A percentile compares a stretch with the other conserved stretches of the same genome.
phyloP scores from a whole-genome alignment of 768 basidiomycete species.

The Galerina marginata region DNA sequence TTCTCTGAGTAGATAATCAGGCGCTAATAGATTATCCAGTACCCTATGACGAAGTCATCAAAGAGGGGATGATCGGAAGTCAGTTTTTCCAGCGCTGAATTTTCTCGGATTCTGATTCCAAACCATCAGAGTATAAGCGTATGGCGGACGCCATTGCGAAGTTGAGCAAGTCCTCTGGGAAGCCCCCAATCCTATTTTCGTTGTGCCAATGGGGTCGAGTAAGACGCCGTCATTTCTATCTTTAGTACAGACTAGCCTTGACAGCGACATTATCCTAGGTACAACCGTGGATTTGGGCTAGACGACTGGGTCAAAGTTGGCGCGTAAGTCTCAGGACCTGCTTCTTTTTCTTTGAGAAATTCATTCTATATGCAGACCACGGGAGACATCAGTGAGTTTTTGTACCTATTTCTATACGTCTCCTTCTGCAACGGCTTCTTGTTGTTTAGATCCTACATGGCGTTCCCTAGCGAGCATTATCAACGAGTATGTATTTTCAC shows the following conservation, averaged over 20 bases:
- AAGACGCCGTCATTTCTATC: conserved; percentile 20
- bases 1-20: not conserved
- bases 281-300: conserved; percentile 71
- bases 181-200: conserved; percentile 61
- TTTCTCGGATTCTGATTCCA: not conserved
- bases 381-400: conserved; percentile 48
- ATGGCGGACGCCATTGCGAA: conserved; percentile 65
- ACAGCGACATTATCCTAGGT: conserved; percentile 30
- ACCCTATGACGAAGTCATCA: conserved; percentile 60
- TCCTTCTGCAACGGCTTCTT: not conserved
- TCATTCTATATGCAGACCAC: conserved; percentile 44
- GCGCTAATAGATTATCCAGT: conserved; percentile 23
- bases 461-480: conserved; percentile 55
- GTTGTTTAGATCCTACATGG: conserved; percentile 46
- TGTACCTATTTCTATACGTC: not conserved
- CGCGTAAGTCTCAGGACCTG: conserved; percentile 45
- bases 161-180: conserved; percentile 51
- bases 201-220: conserved; percentile 75
- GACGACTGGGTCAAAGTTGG: conserved; percentile 66
- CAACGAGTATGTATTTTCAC: conserved; percentile 46
- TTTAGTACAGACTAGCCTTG: not conserved
- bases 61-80: conserved; percentile 62
- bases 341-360: not conserved
- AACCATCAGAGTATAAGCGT: conserved; percentile 53
- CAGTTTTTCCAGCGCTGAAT: conserved; percentile 24